phyloP scores from a whole-genome alignment of 495 filamentous ascomycete genomes.

The Neurospora hispaniola region DNA sequence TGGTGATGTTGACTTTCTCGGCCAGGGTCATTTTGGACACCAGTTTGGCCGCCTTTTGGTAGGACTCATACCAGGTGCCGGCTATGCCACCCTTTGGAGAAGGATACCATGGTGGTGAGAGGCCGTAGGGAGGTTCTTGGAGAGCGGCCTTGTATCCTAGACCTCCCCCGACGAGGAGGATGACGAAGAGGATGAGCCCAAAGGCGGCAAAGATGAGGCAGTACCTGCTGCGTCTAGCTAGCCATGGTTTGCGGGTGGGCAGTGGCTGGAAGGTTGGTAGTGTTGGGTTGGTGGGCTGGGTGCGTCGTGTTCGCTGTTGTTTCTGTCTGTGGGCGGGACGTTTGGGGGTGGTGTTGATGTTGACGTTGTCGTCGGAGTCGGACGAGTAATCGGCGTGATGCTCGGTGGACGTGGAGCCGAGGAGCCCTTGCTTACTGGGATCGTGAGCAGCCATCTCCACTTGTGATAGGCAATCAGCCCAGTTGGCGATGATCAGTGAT shows the following conservation, averaged over 20 bases:
- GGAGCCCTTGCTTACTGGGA: constrained; percentile 16
- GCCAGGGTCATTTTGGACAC: constrained; percentile 74
- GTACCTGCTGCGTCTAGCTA: constrained; percentile 25
- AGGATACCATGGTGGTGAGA: constrained; percentile 75
- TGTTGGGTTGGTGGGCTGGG: constrained; percentile 1
- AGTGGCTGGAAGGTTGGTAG: neutral
- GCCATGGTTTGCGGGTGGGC: constrained; percentile 13
- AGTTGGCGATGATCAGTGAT: neutral
- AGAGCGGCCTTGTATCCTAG: constrained; percentile 33
- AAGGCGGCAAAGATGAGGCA: constrained; percentile 21
- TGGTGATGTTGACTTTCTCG: constrained; percentile 93
- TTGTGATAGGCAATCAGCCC: neutral
- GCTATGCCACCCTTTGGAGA: constrained; percentile 71
- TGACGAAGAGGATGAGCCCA: constrained; percentile 20
- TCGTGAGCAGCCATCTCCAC: constrained; percentile 6
- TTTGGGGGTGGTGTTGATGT: constrained; percentile 34
- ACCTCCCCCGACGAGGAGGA: constrained; percentile 27
- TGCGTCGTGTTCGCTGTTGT: constrained; percentile 6
- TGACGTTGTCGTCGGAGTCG: constrained; percentile 18
- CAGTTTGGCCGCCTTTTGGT: constrained; percentile 67
- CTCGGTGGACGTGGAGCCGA: constrained; percentile 4
- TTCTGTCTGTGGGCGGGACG: constrained; percentile 21
- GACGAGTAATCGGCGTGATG: constrained; percentile 17
- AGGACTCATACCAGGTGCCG: constrained; percentile 62
- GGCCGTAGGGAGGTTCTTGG: constrained; percentile 35